Base-by-base conservation (phyloP, 768 basidiomycete species). In the Pisolithus tinctorius region DNA sequence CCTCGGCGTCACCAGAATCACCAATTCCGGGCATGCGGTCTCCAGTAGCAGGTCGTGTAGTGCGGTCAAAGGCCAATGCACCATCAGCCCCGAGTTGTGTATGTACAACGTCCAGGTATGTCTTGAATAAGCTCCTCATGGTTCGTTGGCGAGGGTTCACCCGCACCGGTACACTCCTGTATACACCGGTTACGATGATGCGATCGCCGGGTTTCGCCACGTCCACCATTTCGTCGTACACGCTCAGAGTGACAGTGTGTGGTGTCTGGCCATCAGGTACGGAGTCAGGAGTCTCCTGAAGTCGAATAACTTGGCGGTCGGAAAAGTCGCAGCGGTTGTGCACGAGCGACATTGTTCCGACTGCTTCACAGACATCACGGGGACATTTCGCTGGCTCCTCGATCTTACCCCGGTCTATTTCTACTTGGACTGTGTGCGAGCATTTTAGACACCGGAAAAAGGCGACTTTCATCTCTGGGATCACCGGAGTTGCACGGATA, bases 251-350 rank as follows among this genome's bases (percentile, higher is more conserved):
- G 48, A 99, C 94, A 0, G 95, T 98, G 59, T 97, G 94, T 0
- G 96, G 96, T 0, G 96, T 98, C 66, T 98, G 95, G 2, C 96
- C 96, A 67, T 97, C 95, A 4, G 95, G 95, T 0, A 99, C 95
- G 8, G 87, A 91, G 62, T 99, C 96, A 1, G 95, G 95, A 0
- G 95, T 98, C 68, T 99, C 96, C 64, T 99, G 96, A 8, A 99
- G 73, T 36, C 95, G 80, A 55, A 98, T 86, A 43, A 95, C 90
- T 67, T 99, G 96, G 48, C 95, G 77, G 68, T 99, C 93, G 20
- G 92, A 89, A 63, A 97, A 99, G 56, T 93, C 89, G 66, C 88
- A 95, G 44, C 95, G 87, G 64, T 99, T 98, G 75, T 98, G 96
- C 48, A 99, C 84, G 55, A 99, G 82, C 1, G 85, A 85, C 88